These are phyloP conservation scores for Rosellinia necatrix DNA, from an alignment of 2,329 filamentous ascomycete species.

Conservation along the genomic window DNA sequence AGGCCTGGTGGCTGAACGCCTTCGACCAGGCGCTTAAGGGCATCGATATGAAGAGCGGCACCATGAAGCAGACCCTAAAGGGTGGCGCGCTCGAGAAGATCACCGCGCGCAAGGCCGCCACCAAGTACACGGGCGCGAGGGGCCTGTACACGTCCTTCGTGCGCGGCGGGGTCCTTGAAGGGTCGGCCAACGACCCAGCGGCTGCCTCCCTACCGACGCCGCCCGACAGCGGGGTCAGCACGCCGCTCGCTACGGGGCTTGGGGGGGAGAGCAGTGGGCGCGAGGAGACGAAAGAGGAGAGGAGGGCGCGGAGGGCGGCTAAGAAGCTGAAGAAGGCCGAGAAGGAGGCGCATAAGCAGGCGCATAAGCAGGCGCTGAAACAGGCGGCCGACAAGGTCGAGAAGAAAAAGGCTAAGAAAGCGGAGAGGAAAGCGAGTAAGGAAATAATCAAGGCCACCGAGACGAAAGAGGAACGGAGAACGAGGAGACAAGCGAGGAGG, in stretches of 20 bases:
- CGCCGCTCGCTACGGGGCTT: constrained; percentile 38
- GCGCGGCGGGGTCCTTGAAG: constrained; percentile 74
- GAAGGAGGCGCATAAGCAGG: constrained; percentile 25
- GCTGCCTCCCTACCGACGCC: constrained; percentile 36
- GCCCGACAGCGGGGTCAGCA: constrained; percentile 39
- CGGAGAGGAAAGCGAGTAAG: constrained; percentile 45
- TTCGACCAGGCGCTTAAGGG: constrained; percentile 90
- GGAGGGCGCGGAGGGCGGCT: constrained; percentile 37
- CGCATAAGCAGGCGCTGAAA: constrained; percentile 42
- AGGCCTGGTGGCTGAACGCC: constrained; percentile 97
- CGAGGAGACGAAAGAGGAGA: constrained; percentile 32
- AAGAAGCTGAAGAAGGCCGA: constrained; percentile 40
- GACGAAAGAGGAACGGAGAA: constrained; percentile 53
- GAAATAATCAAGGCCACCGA: constrained; percentile 43
- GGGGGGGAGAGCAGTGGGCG: constrained; percentile 39
- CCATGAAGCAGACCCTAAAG: constrained; percentile 60
- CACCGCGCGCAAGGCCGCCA: constrained; percentile 51
- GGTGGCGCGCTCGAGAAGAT: constrained; percentile 57
- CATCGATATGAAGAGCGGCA: constrained; percentile 65
- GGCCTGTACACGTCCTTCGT: constrained; percentile 85
- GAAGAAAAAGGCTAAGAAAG: constrained; percentile 51
- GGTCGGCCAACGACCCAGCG: constrained; percentile 59
- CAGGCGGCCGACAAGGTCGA: constrained; percentile 38
- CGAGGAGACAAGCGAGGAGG: constrained; percentile 50
- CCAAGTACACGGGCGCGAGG: constrained; percentile 62